Evolutionary conservation across 352 stramenopile genomes (phyloP).

Genomic region (Saprolegnia diclina): DNA sequence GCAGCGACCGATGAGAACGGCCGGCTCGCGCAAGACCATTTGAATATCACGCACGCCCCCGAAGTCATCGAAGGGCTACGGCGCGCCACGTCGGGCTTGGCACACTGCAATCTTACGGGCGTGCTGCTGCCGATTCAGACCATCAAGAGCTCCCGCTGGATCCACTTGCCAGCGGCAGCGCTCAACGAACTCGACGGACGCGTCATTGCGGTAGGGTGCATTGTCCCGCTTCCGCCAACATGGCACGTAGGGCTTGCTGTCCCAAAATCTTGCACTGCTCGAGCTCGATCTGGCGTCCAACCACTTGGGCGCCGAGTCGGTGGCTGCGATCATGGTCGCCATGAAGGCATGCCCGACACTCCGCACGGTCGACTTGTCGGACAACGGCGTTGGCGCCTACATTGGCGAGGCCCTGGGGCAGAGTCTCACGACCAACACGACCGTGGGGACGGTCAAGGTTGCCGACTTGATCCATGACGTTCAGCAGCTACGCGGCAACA

Average conservation of each 20-base stretch:
- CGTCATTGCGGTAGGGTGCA: constrained; percentile 37
- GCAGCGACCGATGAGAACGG: constrained; percentile 45
- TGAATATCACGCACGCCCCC: constrained; percentile 50
- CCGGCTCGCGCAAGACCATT: constrained; percentile 46
- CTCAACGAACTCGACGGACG: constrained; percentile 59
- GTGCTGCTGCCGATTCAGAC: constrained; percentile 49
- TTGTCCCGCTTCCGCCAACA: background rate
- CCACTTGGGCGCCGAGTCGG: constrained; percentile 40
- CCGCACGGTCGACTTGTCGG: constrained; percentile 44
- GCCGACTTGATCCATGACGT: constrained; percentile 39
- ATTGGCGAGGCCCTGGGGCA: constrained; percentile 55
- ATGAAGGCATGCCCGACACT: constrained; percentile 52
- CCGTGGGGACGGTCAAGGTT: constrained; percentile 55
- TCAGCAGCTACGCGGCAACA: constrained; percentile 50
- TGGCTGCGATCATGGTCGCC: constrained; percentile 48
- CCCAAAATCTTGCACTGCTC: constrained; percentile 47
- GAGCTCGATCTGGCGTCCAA: constrained; percentile 67
- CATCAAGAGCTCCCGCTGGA: constrained; percentile 56
- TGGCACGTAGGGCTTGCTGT: constrained; percentile 35
- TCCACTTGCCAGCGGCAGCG: constrained; percentile 34
- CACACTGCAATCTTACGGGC: constrained; percentile 40
- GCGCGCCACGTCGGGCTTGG: constrained; percentile 49
- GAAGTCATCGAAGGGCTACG: constrained; percentile 43
- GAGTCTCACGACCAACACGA: constrained; percentile 50
- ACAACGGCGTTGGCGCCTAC: constrained; percentile 54